Evolutionary conservation across 108 stramenopile species (phyloP).

Genomic region (Nannochloropsis oceanica): DNA sequence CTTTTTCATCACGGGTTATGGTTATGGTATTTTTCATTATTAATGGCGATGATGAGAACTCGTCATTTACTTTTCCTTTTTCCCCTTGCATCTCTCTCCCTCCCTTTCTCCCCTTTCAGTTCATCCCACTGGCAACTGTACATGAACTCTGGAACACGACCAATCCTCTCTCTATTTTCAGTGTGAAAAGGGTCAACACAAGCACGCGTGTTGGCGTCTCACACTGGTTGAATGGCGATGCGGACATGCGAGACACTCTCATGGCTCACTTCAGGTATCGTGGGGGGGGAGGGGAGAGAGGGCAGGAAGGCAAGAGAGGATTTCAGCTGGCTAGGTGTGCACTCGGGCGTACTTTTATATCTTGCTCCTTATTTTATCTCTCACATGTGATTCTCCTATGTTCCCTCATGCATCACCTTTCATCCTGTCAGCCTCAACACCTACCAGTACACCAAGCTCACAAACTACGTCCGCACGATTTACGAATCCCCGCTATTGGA

Average conservation of each 20-base stretch:
- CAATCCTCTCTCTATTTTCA: background rate
- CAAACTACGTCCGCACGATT: background rate
- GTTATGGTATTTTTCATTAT: too few species aligned
- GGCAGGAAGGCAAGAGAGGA: too few species aligned
- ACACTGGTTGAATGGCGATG: background rate
- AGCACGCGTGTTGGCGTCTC: background rate
- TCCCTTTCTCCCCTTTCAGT: background rate
- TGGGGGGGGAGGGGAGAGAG: background rate
- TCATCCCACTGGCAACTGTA: background rate
- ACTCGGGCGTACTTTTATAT: too few species aligned
- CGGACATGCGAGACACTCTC: background rate
- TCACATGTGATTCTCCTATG: background rate
- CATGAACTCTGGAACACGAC: background rate
- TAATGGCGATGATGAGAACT: too few species aligned
- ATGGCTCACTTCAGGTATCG: background rate
- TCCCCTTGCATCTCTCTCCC: background rate
- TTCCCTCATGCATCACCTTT: background rate
- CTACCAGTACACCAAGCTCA: background rate
- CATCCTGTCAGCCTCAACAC: background rate
- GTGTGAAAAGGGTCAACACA: background rate
- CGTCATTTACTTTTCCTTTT: too few species aligned
- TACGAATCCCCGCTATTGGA: background rate
- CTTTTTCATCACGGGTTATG: too few species aligned
- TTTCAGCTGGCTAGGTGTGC: too few species aligned
- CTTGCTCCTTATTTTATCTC: too few species aligned